Base-by-base conservation (phyloP, 768 basidiomycete genomes). In the Lentinula lateritia region DNA sequence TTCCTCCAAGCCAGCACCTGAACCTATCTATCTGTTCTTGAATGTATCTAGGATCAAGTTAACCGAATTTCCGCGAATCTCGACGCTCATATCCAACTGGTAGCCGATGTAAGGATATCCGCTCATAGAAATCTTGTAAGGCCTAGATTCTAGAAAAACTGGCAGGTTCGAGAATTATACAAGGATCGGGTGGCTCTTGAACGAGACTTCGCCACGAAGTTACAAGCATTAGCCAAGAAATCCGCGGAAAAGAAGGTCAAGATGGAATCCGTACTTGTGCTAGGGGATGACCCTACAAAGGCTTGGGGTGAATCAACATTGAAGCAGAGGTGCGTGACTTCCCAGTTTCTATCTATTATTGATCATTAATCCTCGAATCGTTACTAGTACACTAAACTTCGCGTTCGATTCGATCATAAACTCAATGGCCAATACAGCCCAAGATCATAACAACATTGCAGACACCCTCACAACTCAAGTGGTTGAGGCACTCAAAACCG, bases 121-220 rank as follows among this genome's bases (percentile, higher is more conserved):
- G 3, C 8, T 50, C 43, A 65, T 15, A 1, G 28, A 28, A 28
- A 28, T 18, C 32, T 2, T 57, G 39, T 18, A 36, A 35, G 8
- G 15, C 15, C 50, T 28, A 23, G 34, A 32, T 55, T 35, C 41
- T 12, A 15, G 36, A 10, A 20, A 16, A 48, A 28, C 58, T 53
- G 18, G 18, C 48, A 93, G 92, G 82, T 90, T 58, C 84, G 88
- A 61, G 90, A 93, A 50, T 66, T 93, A 54, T 88, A 90, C 68
- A 76, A 77, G 46, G 88, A 87, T 55, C 82, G 87, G 50, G 84
- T 76, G 9, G 80, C 77, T 6, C 75, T 93, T 10, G 92, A 94
- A 71, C 84, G 87, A 56, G 92, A 94, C 69, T 93, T 92, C 69
- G 89, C 90, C 0, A 69, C 73, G 28, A 92, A 89, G 69, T 76